phyloP scores from a whole-genome alignment of 1,284 basidiomycete species.

The Phellopilus nigrolimitatus region DNA sequence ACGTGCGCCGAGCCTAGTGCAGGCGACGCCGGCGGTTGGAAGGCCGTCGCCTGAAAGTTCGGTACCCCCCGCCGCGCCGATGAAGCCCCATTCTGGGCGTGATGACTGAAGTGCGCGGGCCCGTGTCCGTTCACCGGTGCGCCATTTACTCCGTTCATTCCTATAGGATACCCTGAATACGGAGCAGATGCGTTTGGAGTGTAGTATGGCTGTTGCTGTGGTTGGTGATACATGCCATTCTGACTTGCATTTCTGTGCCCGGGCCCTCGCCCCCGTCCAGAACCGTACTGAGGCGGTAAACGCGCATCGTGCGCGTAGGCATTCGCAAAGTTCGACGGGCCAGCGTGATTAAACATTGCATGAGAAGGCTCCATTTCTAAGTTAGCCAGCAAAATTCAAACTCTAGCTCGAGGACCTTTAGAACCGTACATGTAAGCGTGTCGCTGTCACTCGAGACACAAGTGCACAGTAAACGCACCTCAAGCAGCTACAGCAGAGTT shows the following conservation, averaged over 20 bases:
- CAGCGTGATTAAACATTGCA: conserved; percentile 14
- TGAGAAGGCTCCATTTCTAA: conserved; percentile 9
- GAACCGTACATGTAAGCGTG: too few relatives aligned
- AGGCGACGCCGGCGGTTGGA: conserved; percentile 9
- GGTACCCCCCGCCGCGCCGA: conserved; percentile 5
- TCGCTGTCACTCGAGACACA: too few relatives aligned
- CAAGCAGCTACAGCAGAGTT: too few relatives aligned
- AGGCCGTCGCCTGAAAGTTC: conserved; percentile 6
- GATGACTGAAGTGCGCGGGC: conserved; percentile 14
- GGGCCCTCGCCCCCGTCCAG: conserved; percentile 14
- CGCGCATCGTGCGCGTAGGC: conserved; percentile 14
- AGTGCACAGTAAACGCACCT: too few relatives aligned
- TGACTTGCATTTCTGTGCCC: conserved; percentile 4
- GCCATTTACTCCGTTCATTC: conserved; percentile 7
- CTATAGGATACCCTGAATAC: conserved; percentile 10
- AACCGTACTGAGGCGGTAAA: conserved; percentile 5
- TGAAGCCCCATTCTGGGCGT: background rate
- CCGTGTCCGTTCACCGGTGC: conserved; percentile 3
- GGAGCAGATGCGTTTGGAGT: background rate
- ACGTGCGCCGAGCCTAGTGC: conserved; percentile 11
- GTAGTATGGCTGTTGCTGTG: conserved; percentile 14
- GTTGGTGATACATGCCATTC: conserved; percentile 9
- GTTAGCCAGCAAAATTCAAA: too few relatives aligned
- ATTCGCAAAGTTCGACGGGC: conserved; percentile 11
- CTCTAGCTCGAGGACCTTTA: too few relatives aligned